Evolutionary conservation across 2,329 filamentous ascomycete species (phyloP).

Genomic region (Penicillium paneum): DNA sequence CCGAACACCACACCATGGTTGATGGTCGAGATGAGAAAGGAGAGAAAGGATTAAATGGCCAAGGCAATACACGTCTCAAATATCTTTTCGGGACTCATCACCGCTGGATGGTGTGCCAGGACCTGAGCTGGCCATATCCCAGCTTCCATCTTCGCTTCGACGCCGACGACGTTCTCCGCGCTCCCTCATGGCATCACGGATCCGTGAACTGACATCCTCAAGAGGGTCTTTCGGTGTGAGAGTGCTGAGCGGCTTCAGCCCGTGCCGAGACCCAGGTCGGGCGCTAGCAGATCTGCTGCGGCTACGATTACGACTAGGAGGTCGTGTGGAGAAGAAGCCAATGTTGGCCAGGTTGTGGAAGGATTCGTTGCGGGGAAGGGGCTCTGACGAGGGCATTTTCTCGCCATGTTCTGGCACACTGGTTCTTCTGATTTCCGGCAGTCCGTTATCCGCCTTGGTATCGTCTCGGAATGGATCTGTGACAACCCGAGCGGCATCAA

Average conservation of each 20-base stretch:
- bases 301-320: slow-evolving; percentile 74
- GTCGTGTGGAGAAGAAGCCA: slow-evolving; percentile 84
- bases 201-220: slow-evolving; percentile 78
- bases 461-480: slow-evolving; percentile 48
- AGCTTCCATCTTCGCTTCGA: slow-evolving; percentile 43
- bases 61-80: slow-evolving; percentile 20
- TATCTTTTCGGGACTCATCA: slow-evolving; percentile 38
- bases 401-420: slow-evolving; percentile 23
- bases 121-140: slow-evolving; percentile 41
- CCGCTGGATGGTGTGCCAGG: slow-evolving; percentile 34
- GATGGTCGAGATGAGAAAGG: background rate
- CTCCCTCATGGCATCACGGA: slow-evolving; percentile 79
- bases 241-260: slow-evolving; percentile 67
- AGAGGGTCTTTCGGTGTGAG: slow-evolving; percentile 67
- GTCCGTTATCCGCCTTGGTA: slow-evolving; percentile 14
- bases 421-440: slow-evolving; percentile 25
- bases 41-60: slow-evolving; percentile 1
- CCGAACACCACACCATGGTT: background rate
- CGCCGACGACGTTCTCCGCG: slow-evolving; percentile 62
- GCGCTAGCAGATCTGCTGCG: slow-evolving; percentile 67
- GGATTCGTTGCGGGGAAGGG: slow-evolving; percentile 82
- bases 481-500: slow-evolving; percentile 71
- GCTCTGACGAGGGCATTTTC: slow-evolving; percentile 35
- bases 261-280: slow-evolving; percentile 61
- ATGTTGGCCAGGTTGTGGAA: slow-evolving; percentile 86